These are phyloP conservation scores for Hydrangea macrophylla DNA, from an alignment of 148 eudicot genomes.

Conservation along the genomic window DNA sequence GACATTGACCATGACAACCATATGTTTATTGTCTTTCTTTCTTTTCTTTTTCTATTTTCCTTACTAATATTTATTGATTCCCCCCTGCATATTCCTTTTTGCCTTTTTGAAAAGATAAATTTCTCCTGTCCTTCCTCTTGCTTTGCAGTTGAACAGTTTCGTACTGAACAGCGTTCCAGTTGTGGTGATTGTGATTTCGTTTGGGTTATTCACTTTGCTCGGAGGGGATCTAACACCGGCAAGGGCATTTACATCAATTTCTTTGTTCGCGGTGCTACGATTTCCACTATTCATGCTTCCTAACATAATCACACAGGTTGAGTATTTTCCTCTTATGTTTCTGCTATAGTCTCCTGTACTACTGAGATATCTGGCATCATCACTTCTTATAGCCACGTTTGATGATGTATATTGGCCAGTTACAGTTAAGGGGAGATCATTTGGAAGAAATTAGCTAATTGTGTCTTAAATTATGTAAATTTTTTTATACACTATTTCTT, in stretches of 20 bases:
- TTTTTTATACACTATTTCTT: too few relatives aligned
- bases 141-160: conserved; percentile 81
- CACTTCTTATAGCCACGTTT: neutral
- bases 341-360: neutral
- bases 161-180: conserved; percentile 89
- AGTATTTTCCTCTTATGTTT: conserved; percentile 4
- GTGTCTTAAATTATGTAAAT: too few relatives aligned
- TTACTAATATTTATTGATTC: too few relatives aligned
- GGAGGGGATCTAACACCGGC: conserved; percentile 98
- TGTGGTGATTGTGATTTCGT: conserved; percentile 84
- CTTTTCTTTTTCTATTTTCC: neutral
- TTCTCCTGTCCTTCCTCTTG: conserved; percentile 11
- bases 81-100: neutral
- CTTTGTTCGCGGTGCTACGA: conserved; percentile 82
- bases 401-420: neutral
- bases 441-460: neutral
- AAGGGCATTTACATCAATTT: conserved; percentile 92
- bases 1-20: neutral
- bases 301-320: conserved; percentile 85
- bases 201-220: conserved; percentile 82
- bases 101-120: neutral
- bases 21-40: neutral
- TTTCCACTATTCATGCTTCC: conserved; percentile 97
- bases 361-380: neutral
- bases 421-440: neutral